phyloP scores from a whole-genome alignment of 2,329 filamentous ascomycete species.

The Aspergillus arachidicola region DNA sequence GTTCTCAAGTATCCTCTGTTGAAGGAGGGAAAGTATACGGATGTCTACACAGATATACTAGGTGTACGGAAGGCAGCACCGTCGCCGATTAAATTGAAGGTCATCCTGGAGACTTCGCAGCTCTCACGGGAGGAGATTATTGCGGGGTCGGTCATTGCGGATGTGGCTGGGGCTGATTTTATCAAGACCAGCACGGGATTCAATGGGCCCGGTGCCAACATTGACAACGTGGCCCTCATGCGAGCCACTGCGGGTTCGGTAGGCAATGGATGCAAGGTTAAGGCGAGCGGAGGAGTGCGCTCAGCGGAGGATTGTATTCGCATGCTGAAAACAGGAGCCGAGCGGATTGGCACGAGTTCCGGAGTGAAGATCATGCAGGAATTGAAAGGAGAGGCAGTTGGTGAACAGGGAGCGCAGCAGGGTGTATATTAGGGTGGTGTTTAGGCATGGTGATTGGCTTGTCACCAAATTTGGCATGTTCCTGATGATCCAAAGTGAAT shows the following conservation, averaged over 20 bases:
- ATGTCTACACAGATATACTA: slow-evolving; percentile 57
- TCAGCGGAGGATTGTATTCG: slow-evolving; percentile 52
- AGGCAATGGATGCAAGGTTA: slow-evolving; percentile 52
- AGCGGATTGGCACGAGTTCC: slow-evolving; percentile 58
- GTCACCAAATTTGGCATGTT: not conserved
- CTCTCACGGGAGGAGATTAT: slow-evolving; percentile 53
- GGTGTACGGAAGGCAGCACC: slow-evolving; percentile 54
- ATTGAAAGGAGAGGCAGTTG: slow-evolving; percentile 23
- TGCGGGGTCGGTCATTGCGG: slow-evolving; percentile 55
- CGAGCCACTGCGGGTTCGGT: slow-evolving; percentile 49
- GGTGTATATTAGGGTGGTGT: not conserved
- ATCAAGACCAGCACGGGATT: slow-evolving; percentile 66
- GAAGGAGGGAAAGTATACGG: slow-evolving; percentile 46
- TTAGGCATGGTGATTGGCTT: not conserved
- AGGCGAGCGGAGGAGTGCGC: slow-evolving; percentile 61
- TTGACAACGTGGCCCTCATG: slow-evolving; percentile 59
- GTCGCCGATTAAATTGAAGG: slow-evolving; percentile 51
- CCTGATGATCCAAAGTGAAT: not conserved
- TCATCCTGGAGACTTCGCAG: slow-evolving; percentile 63
- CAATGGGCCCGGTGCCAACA: slow-evolving; percentile 56
- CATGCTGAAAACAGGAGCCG: slow-evolving; percentile 61
- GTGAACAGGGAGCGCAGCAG: slow-evolving; percentile 3
- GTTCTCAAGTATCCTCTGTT: slow-evolving; percentile 59
- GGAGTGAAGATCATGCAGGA: slow-evolving; percentile 59
- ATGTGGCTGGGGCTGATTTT: slow-evolving; percentile 58